Conservation (phyloP, 176 grass and related monocot species). For the Bonia amplexicaulis region DNA sequence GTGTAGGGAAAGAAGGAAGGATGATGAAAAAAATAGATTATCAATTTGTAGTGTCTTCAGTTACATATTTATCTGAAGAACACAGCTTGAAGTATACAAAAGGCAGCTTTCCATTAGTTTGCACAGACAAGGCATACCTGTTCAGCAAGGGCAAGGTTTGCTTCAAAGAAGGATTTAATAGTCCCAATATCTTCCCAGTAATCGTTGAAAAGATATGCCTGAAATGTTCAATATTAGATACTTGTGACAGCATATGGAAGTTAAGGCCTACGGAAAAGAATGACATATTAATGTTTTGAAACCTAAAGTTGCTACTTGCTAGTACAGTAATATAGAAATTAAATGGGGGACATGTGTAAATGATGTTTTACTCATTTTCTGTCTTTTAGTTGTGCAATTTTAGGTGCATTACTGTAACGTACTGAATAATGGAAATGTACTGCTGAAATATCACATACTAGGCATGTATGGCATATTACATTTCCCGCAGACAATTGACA, state of each 20-base stretch:
- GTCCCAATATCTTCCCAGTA: constrained; percentile 98
- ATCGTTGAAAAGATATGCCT: constrained; percentile 96
- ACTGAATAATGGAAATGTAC: background rate
- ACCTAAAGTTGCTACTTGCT: background rate
- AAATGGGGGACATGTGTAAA: background rate
- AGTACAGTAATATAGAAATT: background rate
- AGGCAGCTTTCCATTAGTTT: background rate
- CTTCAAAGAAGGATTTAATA: constrained; percentile 90
- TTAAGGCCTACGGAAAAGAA: background rate
- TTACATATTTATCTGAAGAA: background rate
- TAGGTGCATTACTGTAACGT: background rate
- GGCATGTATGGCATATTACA: background rate
- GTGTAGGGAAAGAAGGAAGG: background rate
- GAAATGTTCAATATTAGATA: constrained; percentile 21
- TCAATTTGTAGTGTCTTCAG: background rate
- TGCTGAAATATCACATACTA: background rate
- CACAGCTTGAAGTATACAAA: background rate
- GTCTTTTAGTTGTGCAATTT: background rate
- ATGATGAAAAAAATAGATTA: background rate
- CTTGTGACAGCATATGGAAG: background rate
- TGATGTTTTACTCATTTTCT: background rate
- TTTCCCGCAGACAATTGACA: background rate
- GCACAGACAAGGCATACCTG: constrained; percentile 43
- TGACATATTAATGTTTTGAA: background rate
- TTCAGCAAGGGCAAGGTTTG: constrained; percentile 78